These are phyloP conservation scores for Podospora pseudoanserina DNA, from an alignment of 495 filamentous ascomycete species.

Conservation along the genomic window DNA sequence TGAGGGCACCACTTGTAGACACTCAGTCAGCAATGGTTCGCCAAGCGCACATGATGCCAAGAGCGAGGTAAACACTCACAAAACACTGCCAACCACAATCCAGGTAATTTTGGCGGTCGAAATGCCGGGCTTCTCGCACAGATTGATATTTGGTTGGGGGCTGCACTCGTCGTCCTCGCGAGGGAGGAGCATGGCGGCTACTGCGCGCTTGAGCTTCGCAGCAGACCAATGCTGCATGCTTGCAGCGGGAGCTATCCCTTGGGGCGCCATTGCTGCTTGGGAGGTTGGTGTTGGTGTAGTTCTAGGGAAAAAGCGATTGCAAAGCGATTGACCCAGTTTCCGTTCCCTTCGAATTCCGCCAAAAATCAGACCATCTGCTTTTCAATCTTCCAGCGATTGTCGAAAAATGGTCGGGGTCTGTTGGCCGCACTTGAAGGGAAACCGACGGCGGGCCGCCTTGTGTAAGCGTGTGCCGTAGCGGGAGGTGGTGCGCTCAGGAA, in stretches of 20 bases:
- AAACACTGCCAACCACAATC: constrained; percentile 25
- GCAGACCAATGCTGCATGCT: constrained; percentile 2
- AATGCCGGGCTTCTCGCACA: constrained; percentile 31
- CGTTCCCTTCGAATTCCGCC: neutral
- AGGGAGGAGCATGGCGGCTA: constrained; percentile 14
- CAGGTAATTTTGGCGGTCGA: constrained; percentile 23
- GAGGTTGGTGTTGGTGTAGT: neutral
- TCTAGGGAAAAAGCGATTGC: neutral
- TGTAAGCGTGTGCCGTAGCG: neutral
- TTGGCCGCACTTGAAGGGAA: neutral
- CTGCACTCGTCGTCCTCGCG: constrained; percentile 22
- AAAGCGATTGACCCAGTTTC: neutral
- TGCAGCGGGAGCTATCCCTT: neutral
- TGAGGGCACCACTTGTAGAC: constrained; percentile 23
- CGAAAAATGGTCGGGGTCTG: neutral
- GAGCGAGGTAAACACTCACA: constrained; percentile 21
- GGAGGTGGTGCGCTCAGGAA: constrained; percentile 1
- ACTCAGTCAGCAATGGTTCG: neutral
- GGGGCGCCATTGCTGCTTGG: constrained; percentile 14
- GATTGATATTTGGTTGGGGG: constrained; percentile 16
- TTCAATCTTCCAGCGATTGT: neutral
- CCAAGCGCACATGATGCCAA: neutral
- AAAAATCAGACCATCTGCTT: neutral
- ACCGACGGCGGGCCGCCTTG: neutral
- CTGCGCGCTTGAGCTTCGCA: constrained; percentile 17